Evolutionary conservation across 1,139 yeast genomes (phyloP).

Genomic region (Debaryomycetaceae sp.): DNA sequence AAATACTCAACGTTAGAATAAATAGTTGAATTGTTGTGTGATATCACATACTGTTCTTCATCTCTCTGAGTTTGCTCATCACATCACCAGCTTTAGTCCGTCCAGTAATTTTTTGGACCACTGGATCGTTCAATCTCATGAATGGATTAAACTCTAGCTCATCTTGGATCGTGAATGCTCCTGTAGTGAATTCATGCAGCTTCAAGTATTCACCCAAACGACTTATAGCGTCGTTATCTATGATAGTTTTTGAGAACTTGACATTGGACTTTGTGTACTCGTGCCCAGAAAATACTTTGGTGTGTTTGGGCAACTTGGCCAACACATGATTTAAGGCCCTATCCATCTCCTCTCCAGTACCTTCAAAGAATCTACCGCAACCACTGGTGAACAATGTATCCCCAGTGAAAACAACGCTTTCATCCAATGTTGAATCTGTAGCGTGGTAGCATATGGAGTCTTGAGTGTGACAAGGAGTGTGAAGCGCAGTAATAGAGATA

Average conservation of each 20-base stretch:
- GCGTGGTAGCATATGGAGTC: slow-evolving; percentile 89
- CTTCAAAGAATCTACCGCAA: slow-evolving; percentile 96
- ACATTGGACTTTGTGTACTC: slow-evolving; percentile 87
- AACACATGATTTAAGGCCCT: slow-evolving; percentile 56
- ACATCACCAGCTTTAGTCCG: slow-evolving; percentile 43
- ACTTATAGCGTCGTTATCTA: slow-evolving; percentile 52
- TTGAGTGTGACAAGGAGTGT: slow-evolving; percentile 97
- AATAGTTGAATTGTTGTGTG: not conserved
- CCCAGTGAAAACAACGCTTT: slow-evolving; percentile 86
- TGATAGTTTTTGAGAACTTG: slow-evolving; percentile 65
- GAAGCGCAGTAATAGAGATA: slow-evolving; percentile 72
- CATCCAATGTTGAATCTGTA: slow-evolving; percentile 55
- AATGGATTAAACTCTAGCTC: slow-evolving; percentile 86
- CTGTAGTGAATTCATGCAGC: slow-evolving; percentile 72
- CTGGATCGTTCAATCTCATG: slow-evolving; percentile 66
- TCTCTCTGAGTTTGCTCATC: slow-evolving; percentile 63
- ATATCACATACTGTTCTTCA: slow-evolving; percentile 53
- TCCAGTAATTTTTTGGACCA: slow-evolving; percentile 47
- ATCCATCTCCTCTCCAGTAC: slow-evolving; percentile 79
- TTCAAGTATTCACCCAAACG: slow-evolving; percentile 49
- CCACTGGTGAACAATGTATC: slow-evolving; percentile 94
- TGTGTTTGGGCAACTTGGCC: slow-evolving; percentile 60
- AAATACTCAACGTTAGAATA: not conserved
- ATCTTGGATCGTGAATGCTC: slow-evolving; percentile 77
- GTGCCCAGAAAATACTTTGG: slow-evolving; percentile 87